These are phyloP conservation scores for Geotrichum citri-aurantii DNA, from an alignment of 1,139 yeast species.

Conservation along the genomic window DNA sequence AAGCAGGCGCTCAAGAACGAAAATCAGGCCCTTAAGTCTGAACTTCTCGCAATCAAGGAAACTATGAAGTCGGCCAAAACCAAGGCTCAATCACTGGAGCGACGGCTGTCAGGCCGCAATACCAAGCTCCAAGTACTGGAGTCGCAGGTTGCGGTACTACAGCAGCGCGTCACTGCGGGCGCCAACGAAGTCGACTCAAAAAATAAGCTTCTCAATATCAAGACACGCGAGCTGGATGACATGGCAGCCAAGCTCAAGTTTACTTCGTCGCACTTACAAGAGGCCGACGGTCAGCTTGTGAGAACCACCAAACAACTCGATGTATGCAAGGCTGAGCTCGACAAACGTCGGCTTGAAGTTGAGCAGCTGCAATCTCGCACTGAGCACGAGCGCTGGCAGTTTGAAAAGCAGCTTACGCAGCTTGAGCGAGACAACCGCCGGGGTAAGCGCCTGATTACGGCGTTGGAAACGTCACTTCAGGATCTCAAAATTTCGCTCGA, in stretches of 20 bases:
- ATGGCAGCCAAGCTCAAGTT: not conserved
- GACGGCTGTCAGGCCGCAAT: not conserved
- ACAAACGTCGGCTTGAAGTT: not conserved
- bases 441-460: conserved; percentile 25
- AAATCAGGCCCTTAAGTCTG: not conserved
- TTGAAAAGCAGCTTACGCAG: conserved; percentile 27
- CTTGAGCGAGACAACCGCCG: conserved; percentile 31
- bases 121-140: not conserved
- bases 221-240: not conserved
- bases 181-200: not conserved
- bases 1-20: conserved; percentile 4
- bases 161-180: not conserved
- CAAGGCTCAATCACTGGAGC: conserved; percentile 11
- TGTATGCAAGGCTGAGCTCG: not conserved
- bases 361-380: conserved; percentile 16
- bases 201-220: not conserved
- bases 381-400: conserved; percentile 13
- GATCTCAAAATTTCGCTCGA: conserved; percentile 36
- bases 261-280: not conserved
- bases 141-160: not conserved
- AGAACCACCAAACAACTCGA: not conserved
- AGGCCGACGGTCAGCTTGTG: not conserved
- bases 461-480: conserved; percentile 32
- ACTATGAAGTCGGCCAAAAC: conserved; percentile 9
- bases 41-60: conserved; percentile 1